Evolutionary conservation across 2,329 filamentous ascomycete species (phyloP).

Genomic region (Huntiella savannae): DNA sequence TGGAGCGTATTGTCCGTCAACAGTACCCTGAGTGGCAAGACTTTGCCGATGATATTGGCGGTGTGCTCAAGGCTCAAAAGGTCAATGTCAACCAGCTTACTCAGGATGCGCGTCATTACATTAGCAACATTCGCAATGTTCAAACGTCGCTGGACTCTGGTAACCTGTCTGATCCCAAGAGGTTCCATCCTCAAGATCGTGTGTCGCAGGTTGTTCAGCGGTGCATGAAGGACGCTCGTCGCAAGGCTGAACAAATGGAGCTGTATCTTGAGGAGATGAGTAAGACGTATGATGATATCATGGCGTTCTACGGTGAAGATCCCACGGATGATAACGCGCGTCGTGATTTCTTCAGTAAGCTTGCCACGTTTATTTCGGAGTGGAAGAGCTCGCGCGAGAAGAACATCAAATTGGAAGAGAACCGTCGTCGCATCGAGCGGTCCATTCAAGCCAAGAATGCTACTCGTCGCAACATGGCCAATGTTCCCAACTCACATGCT

Average conservation of each 20-base stretch:
- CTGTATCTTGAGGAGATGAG: slow-evolving; percentile 87
- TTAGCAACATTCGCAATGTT: slow-evolving; percentile 85
- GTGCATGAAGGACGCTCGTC: slow-evolving; percentile 86
- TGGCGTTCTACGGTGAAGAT: slow-evolving; percentile 67
- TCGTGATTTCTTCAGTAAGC: slow-evolving; percentile 85
- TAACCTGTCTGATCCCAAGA: slow-evolving; percentile 88
- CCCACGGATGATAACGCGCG: slow-evolving; percentile 78
- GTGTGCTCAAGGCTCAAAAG: slow-evolving; percentile 65
- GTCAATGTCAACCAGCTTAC: slow-evolving; percentile 88
- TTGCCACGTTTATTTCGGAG: slow-evolving; percentile 74
- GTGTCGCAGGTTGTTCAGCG: slow-evolving; percentile 81
- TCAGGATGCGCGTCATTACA: slow-evolving; percentile 73
- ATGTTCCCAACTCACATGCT: slow-evolving; percentile 13
- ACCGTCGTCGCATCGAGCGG: slow-evolving; percentile 65
- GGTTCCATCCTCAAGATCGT: slow-evolving; percentile 93
- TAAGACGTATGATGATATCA: slow-evolving; percentile 28
- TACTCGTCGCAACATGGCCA: slow-evolving; percentile 38
- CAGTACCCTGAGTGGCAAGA: slow-evolving; percentile 92
- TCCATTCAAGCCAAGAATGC: slow-evolving; percentile 81
- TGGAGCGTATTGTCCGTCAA: slow-evolving; percentile 88
- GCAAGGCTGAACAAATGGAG: slow-evolving; percentile 91
- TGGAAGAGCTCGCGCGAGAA: slow-evolving; percentile 96
- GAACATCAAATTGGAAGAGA: slow-evolving; percentile 70
- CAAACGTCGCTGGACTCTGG: slow-evolving; percentile 82
- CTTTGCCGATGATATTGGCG: slow-evolving; percentile 67